phyloP scores from a whole-genome alignment of 2,329 filamentous ascomycete genomes.

The Pseudonectria buxi region DNA sequence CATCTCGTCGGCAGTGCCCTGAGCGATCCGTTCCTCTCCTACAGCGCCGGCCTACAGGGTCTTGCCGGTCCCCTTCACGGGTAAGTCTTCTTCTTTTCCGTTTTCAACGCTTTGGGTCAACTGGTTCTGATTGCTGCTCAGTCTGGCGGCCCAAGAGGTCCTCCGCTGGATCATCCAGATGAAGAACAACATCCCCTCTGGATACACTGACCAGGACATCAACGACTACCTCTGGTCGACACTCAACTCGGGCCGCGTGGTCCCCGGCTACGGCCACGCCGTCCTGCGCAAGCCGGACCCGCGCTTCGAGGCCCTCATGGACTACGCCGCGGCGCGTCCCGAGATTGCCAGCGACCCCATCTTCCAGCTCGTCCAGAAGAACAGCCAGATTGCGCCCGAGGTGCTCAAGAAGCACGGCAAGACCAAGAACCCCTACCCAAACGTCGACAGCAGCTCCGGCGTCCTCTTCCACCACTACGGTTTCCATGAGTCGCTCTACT shows the following conservation, averaged over 20 bases:
- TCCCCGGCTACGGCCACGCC: conserved; percentile 92
- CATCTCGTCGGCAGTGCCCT: conserved; percentile 93
- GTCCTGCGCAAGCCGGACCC: conserved; percentile 96
- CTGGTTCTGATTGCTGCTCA: too few species aligned
- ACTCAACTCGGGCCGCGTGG: conserved; percentile 86
- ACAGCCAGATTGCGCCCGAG: conserved; percentile 81
- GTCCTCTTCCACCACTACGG: conserved; percentile 98
- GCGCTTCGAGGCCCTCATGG: conserved; percentile 93
- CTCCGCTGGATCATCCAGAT: conserved; percentile 95
- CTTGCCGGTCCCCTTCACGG: conserved; percentile 72
- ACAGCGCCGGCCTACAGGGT: conserved; percentile 91
- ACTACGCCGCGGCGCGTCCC: conserved; percentile 79
- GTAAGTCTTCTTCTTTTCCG: conserved; percentile 31
- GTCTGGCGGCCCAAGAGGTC: conserved; percentile 92
- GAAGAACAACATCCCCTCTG: conserved; percentile 76
- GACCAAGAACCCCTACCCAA: conserved; percentile 96
- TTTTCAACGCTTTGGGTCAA: too few species aligned
- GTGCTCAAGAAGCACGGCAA: conserved; percentile 95
- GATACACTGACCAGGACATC: conserved; percentile 75
- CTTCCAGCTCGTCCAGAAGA: conserved; percentile 90
- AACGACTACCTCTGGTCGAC: conserved; percentile 87
- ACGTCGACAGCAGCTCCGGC: conserved; percentile 88
- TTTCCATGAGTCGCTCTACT: conserved; percentile 95
- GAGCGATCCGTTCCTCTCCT: conserved; percentile 90
- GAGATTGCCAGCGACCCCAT: conserved; percentile 83